phyloP scores from a whole-genome alignment of 2,329 filamentous ascomycete species.

The Fusarium fujikuroi region DNA sequence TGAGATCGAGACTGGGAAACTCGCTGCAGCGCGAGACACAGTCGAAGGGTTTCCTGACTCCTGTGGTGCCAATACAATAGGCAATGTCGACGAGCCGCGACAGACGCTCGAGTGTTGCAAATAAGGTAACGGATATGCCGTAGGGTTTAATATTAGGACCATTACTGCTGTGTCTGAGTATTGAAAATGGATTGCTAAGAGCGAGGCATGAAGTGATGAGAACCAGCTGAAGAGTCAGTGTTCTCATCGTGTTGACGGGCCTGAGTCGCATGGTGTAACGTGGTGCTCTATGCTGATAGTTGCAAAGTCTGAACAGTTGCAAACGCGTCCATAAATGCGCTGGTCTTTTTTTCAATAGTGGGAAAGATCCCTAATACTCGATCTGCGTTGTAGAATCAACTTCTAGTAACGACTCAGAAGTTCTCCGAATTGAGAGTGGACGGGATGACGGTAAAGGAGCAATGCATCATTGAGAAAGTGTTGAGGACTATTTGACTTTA shows the following conservation, averaged over 20 bases:
- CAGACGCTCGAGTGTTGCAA: conserved; percentile 84
- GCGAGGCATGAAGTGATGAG: conserved; percentile 26
- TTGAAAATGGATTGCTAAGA: conserved; percentile 11
- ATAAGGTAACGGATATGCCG: conserved; percentile 62
- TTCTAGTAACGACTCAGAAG: background rate
- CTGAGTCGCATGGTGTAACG: conserved; percentile 21
- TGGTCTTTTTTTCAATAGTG: background rate
- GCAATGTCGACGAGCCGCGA: conserved; percentile 93
- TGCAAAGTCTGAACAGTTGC: background rate
- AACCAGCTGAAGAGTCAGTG: conserved; percentile 35
- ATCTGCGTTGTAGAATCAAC: background rate
- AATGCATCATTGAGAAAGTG: conserved; percentile 8
- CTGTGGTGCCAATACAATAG: conserved; percentile 90
- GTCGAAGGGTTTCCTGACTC: conserved; percentile 82
- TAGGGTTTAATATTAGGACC: conserved; percentile 50
- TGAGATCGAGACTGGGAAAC: conserved; percentile 81
- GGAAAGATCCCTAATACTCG: background rate
- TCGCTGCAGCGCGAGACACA: conserved; percentile 88
- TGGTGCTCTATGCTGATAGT: background rate
- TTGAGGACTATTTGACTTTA: conserved; percentile 2
- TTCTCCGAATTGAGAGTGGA: background rate
- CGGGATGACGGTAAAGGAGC: background rate
- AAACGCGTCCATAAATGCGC: background rate
- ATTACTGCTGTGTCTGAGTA: conserved; percentile 11
- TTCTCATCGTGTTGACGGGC: background rate